Base-by-base conservation (phyloP, 352 stramenopile genomes). In the Peronospora destructor region DNA sequence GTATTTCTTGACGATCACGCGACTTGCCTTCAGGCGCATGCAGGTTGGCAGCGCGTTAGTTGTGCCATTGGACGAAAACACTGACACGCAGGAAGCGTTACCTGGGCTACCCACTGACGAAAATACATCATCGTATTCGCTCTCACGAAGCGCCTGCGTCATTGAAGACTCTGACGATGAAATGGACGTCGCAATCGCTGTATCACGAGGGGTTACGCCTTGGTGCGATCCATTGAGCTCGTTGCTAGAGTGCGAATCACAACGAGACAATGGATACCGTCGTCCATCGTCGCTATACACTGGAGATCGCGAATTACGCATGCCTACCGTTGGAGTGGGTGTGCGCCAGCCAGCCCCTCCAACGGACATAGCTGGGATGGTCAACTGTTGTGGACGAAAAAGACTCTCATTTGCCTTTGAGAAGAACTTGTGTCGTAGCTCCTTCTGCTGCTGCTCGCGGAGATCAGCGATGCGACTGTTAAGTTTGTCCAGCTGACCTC, bases 401-500 rank as follows among this genome's bases (percentile, higher is more conserved):
- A 86, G 63, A 41, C 64, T 82, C n/a, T 63, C 68, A 28, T 81
- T 85, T 13, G 70, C 68, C 49, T 91, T 91, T 13, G 76, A 73
- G 32, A 89, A 89, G 58, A 83, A 91, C 17, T 72, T 73, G 21
- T 84, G 77, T 0, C 82, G 80, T 16, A 93, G 23, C 37, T 88
- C 61, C 45, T 85, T 87, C 21, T 91, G 64, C 48, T 93, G 76
- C 23, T 81, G 67, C 45, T 90, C 77, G 1, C 78, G 80, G 32
- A 71, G 84, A 43, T 94, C 83, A 21, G 63, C 56, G 28, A 94
- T 74, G 7, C 78, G 76, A 6, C 71, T 48, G 23, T 71, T 71
- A 17, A 94, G 71, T 55, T 94, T 94, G 56, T 94, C 81, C 6
- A 87, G 71, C 30, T 94, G 83, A 11, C 67, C 80, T 56, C 76